These are phyloP conservation scores for Pleomassaria siparia DNA, from an alignment of 2,329 filamentous ascomycete species.

Conservation along the genomic window DNA sequence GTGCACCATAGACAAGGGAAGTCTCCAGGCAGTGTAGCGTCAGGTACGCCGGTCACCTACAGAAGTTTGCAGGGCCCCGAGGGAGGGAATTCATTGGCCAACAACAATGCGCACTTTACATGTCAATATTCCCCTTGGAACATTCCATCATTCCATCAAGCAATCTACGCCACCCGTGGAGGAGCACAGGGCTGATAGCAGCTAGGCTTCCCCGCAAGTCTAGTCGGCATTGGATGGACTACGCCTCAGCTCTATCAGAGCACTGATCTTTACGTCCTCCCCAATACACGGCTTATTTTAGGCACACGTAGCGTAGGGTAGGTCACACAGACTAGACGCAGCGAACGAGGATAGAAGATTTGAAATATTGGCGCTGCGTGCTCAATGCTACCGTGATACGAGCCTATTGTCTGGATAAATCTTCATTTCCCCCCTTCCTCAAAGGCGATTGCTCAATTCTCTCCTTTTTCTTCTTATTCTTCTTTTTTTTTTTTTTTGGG, in stretches of 20 bases:
- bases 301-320: constrained; percentile 7
- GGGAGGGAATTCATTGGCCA: neutral
- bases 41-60: constrained; percentile 5
- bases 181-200: no score
- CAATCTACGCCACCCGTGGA: neutral
- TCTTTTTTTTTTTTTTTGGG: no score
- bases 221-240: neutral
- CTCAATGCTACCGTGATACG: constrained; percentile 24
- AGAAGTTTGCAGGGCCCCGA: neutral
- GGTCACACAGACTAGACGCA: no score
- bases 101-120: neutral
- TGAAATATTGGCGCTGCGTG: constrained; percentile 4
- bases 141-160: neutral
- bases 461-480: neutral
- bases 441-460: neutral
- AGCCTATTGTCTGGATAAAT: constrained; percentile 9
- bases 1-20: neutral
- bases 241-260: constrained; percentile 2
- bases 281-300: neutral
- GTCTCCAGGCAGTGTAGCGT: constrained; percentile 5
- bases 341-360: neutral
- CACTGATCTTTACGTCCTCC: neutral
- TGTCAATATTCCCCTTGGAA: neutral
- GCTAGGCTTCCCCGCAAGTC: neutral
- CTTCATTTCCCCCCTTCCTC: neutral